These are phyloP conservation scores for Zea luxurians DNA, from an alignment of 176 grass and related monocot species.

Conservation along the genomic window DNA sequence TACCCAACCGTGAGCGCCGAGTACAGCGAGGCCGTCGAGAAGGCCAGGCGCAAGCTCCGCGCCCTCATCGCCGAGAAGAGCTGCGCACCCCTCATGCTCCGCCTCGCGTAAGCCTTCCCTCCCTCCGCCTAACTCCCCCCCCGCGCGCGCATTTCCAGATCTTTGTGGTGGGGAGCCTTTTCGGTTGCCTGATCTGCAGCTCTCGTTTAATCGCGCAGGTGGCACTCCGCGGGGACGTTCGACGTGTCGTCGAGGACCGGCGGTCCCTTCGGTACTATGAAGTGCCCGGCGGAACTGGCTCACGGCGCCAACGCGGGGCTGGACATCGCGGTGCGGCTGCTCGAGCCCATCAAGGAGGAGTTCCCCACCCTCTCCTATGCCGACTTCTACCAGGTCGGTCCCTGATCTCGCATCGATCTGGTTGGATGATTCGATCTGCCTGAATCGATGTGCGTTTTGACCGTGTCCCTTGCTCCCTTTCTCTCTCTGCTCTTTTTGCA, in stretches of 20 bases:
- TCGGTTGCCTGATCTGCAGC: slow-evolving; percentile 6
- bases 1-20: slow-evolving; percentile 84
- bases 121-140: not conserved
- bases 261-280: slow-evolving; percentile 91
- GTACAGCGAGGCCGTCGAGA: slow-evolving; percentile 76
- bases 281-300: slow-evolving; percentile 49
- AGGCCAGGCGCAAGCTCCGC: slow-evolving; percentile 72
- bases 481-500: not conserved
- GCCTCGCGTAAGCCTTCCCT: slow-evolving; percentile 58
- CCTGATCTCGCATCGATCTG: slow-evolving; percentile 7
- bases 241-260: slow-evolving; percentile 74
- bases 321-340: slow-evolving; percentile 79
- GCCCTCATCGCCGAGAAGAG: slow-evolving; percentile 92
- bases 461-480: not conserved
- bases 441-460: slow-evolving; percentile 28
- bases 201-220: slow-evolving; percentile 43
- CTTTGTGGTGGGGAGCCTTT: not conserved
- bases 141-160: not conserved
- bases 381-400: slow-evolving; percentile 78
- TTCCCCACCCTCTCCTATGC: slow-evolving; percentile 82
- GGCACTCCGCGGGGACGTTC: slow-evolving; percentile 96
- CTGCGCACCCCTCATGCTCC: slow-evolving; percentile 90
- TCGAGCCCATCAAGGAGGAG: slow-evolving; percentile 94
- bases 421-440: not conserved
- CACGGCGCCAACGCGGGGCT: slow-evolving; percentile 86